Base-by-base conservation (phyloP, 495 filamentous ascomycete genomes). In the Pseudoneurospora amorphoporcata region DNA sequence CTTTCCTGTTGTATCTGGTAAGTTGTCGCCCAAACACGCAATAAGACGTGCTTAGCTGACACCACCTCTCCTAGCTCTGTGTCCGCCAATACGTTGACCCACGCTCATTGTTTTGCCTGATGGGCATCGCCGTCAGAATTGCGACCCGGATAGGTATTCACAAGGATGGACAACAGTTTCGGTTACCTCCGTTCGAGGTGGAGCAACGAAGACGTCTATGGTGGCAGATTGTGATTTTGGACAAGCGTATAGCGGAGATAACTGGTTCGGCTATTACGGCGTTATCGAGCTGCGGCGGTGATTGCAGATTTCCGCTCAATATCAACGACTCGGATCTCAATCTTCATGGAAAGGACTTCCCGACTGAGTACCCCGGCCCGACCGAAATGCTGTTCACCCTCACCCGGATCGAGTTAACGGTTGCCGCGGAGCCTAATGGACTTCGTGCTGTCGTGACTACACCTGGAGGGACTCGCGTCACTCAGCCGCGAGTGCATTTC, bases 161-260 rank as follows among this genome's bases (percentile, higher is more conserved):
- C 72, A 82, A 89, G 29, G 91, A 93, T 73, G 89, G 88, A 4
- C 78, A 82, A 43, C 85, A 87, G 72, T 89, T 88, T 68, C 82
- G 83, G n/a, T 81, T 92, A 2, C 84, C 88, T 0, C 87, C 89
- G 4, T 92, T 92, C 75, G 90, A 93, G 70, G 85, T 87, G 3
- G 91, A 94, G 79, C 86, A 88, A 78, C 83, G 91, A 19, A 81
- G 90, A 68, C 84, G 91, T 29, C 77, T 93, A 5, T 94, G 91
- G 91, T 92, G 90, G 90, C 89, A 90, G 75, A 81, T 92, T 8
- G 86, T 87, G 70, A 81, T 87, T 29, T 84, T 92, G 19, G 91
- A 94, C 75, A 84, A 85, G 58, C 86, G 90, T 42, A 84, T 89
- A 9, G 86, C 86, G 23, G 89, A 90, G 75, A 86, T 91, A 42